These are phyloP conservation scores for Forsythia suspensa DNA, from an alignment of 257 asterid species.

Conservation along the genomic window DNA sequence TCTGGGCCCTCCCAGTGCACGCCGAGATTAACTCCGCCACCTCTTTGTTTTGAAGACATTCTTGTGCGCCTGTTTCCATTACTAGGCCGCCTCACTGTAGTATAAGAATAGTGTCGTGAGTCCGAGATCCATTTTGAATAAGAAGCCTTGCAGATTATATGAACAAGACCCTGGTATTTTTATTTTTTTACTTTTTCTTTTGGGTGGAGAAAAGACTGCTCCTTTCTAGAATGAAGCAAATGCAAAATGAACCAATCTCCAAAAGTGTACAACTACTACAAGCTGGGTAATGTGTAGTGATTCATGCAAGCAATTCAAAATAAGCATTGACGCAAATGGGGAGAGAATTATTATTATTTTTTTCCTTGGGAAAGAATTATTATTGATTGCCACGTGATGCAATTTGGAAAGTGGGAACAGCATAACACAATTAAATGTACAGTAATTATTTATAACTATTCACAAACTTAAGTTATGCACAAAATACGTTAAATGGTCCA, in stretches of 20 bases:
- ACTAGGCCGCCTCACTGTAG: background rate
- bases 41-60: background rate
- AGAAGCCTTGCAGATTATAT: too few species aligned
- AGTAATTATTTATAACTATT: too few species aligned
- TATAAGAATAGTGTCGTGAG: background rate
- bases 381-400: background rate
- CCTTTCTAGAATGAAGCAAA: too few species aligned
- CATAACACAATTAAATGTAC: background rate
- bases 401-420: background rate
- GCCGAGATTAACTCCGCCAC: background rate
- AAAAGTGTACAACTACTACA: background rate
- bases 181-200: too few species aligned
- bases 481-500: too few species aligned
- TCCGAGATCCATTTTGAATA: background rate
- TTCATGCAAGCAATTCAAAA: too few species aligned
- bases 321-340: too few species aligned
- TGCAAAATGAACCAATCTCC: background rate
- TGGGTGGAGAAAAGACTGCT: too few species aligned
- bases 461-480: background rate
- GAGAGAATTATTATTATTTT: too few species aligned
- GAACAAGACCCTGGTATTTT: too few species aligned
- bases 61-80: background rate
- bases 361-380: too few species aligned
- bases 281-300: too few species aligned
- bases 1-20: background rate